A percentile compares a stretch with the other conserved stretches of the same genome.
Conservation (phyloP, 805 yeast species). For the Candida caryicola region DNA sequence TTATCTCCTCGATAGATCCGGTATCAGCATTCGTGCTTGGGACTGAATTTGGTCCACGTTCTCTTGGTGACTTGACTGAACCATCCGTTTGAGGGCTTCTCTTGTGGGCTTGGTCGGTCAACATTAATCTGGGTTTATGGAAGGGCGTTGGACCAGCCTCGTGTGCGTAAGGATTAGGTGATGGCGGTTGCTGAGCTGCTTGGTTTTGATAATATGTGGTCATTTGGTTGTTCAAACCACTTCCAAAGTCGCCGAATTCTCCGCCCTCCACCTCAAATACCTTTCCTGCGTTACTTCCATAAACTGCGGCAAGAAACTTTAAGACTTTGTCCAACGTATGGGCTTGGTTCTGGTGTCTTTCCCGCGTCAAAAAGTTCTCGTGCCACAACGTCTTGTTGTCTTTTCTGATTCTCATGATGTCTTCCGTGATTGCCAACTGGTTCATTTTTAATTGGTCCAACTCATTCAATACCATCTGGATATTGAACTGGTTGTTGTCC, state of each 20-base stretch:
- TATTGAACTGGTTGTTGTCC: constrained; percentile 32
- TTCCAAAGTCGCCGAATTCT: constrained; percentile 12
- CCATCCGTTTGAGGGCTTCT: constrained; percentile 12
- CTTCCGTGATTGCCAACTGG: constrained; percentile 80
- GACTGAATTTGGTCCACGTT: constrained; percentile 4
- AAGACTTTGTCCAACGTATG: constrained; percentile 85
- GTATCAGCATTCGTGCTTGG: constrained; percentile 1
- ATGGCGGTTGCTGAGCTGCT: constrained; percentile 5
- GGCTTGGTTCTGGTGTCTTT: constrained; percentile 79
- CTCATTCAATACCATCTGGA: constrained; percentile 60
- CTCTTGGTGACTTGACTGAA: constrained; percentile 4
- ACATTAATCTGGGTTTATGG: constrained; percentile 38
- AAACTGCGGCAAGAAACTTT: constrained; percentile 80
- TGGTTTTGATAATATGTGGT: constrained; percentile 15
- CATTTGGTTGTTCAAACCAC: constrained; percentile 14
- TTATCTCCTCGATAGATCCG: constrained; percentile 27
- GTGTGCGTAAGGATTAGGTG: constrained; percentile 6
- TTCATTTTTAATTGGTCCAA: constrained; percentile 72
- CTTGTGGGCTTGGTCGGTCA: constrained; percentile 37
- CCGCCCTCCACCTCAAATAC: constrained; percentile 33
- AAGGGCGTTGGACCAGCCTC: constrained; percentile 14
- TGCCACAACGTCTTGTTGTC: constrained; percentile 93
- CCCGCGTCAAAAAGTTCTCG: constrained; percentile 79
- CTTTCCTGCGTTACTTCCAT: constrained; percentile 60
- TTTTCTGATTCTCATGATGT: constrained; percentile 73